phyloP scores from a whole-genome alignment of 768 basidiomycete species.

The Leccinum variicolor region DNA sequence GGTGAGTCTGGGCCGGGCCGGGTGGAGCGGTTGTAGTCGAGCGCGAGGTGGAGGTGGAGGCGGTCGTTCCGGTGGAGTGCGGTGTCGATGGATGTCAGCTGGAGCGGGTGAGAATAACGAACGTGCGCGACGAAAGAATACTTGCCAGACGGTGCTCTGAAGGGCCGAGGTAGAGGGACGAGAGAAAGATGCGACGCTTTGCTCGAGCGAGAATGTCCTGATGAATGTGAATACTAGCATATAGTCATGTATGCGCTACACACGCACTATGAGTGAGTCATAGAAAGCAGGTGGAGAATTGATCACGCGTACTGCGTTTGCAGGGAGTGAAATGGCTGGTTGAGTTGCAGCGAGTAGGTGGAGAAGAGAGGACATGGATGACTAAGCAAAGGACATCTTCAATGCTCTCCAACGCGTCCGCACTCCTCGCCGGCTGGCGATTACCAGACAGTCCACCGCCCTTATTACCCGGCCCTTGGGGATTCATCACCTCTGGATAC shows the following conservation, averaged over 20 bases:
- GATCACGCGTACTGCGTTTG: constrained; percentile 52
- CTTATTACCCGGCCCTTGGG: constrained; percentile 57
- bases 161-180: constrained; percentile 84
- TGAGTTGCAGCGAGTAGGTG: constrained; percentile 35
- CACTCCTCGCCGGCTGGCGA: constrained; percentile 26
- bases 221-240: background rate
- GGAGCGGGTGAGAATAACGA: constrained; percentile 1
- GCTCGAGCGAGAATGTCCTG: constrained; percentile 82
- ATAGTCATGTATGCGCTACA: background rate
- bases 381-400: constrained; percentile 18
- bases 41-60: constrained; percentile 66
- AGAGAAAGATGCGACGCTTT: constrained; percentile 77
- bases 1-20: constrained; percentile 71
- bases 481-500: constrained; percentile 73
- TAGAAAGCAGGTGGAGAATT: constrained; percentile 60
- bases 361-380: constrained; percentile 18
- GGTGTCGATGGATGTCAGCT: constrained; percentile 68
- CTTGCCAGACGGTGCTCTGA: constrained; percentile 77
- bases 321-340: constrained; percentile 46
- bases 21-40: constrained; percentile 80
- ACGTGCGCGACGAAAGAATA: constrained; percentile 3
- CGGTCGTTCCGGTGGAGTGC: constrained; percentile 57
- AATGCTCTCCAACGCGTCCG: constrained; percentile 4
- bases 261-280: constrained; percentile 47
- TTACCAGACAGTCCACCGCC: background rate